Evolutionary conservation across 768 basidiomycete species (phyloP).

Genomic region (Tricholoma matsutake): DNA sequence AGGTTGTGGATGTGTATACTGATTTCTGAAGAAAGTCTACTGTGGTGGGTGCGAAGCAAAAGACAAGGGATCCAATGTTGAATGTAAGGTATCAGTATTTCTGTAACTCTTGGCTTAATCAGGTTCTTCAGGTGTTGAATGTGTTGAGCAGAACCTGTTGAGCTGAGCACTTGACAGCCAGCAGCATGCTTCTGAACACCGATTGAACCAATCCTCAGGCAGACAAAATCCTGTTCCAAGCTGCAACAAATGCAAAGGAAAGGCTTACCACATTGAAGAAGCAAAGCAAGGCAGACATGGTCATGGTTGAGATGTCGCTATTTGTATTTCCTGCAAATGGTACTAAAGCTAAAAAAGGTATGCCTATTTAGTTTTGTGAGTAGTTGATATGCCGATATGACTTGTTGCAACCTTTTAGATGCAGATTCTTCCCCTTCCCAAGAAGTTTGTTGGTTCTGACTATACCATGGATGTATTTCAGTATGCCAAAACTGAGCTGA

Average conservation of each 20-base stretch:
- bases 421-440: slow-evolving; percentile 2
- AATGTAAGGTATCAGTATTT: neutral
- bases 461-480: neutral
- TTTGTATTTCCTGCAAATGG: neutral
- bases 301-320: slow-evolving; percentile 1
- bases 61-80: no score
- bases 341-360: neutral
- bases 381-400: neutral
- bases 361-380: neutral
- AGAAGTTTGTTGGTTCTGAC: slow-evolving; percentile 1
- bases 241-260: no score
- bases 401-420: neutral
- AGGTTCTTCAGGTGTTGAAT: no score
- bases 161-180: no score
- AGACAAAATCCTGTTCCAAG: neutral
- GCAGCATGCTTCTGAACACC: slow-evolving; percentile 2
- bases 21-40: neutral
- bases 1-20: slow-evolving; percentile 1
- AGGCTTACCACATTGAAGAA: no score
- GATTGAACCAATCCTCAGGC: neutral
- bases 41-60: neutral
- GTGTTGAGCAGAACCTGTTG: no score
- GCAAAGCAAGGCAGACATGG: no score
- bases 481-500: slow-evolving; percentile 4
- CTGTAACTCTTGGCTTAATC: no score